phyloP scores from a whole-genome alignment of 805 yeast species.

The Cyberlindnera nakhonratchasimensis region DNA sequence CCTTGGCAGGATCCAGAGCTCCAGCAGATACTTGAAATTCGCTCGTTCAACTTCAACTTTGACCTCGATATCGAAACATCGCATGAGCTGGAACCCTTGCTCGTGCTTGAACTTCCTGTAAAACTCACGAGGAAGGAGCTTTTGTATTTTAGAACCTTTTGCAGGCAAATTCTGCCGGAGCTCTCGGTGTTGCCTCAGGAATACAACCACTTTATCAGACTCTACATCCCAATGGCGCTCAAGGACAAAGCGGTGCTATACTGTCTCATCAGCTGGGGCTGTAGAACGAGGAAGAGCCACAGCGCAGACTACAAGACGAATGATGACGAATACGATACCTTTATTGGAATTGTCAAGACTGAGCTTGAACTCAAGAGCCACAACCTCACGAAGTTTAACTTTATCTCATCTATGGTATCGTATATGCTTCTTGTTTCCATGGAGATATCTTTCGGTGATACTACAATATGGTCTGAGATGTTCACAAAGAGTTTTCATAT shows the following conservation, averaged over 20 bases:
- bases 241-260: slow-evolving; percentile 41
- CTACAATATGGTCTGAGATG: slow-evolving; percentile 20
- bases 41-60: slow-evolving; percentile 8
- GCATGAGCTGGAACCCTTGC: slow-evolving; percentile 1
- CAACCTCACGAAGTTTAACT: slow-evolving; percentile 19
- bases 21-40: slow-evolving; percentile 3
- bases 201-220: slow-evolving; percentile 42
- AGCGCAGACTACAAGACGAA: slow-evolving; percentile 12
- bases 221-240: slow-evolving; percentile 44
- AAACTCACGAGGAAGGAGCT: slow-evolving; percentile 36
- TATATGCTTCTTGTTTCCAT: slow-evolving; percentile 23
- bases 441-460: slow-evolving; percentile 27
- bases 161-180: slow-evolving; percentile 39
- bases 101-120: slow-evolving; percentile 20
- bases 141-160: slow-evolving; percentile 41
- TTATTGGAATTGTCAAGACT: slow-evolving; percentile 6
- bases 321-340: slow-evolving; percentile 18
- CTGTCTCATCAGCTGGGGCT: slow-evolving; percentile 54
- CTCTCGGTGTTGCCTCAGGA: slow-evolving; percentile 40
- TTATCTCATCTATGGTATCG: slow-evolving; percentile 16
- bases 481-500: slow-evolving; percentile 19
- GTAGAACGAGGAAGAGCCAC: slow-evolving; percentile 20
- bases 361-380: slow-evolving; percentile 25
- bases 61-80: slow-evolving; percentile 23
- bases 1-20: slow-evolving; percentile 15